Percentiles rank a stretch among this genome's conserved stretches.
phyloP scores from a whole-genome alignment of 1,284 basidiomycete species.

The Moesziomyces parantarcticus region DNA sequence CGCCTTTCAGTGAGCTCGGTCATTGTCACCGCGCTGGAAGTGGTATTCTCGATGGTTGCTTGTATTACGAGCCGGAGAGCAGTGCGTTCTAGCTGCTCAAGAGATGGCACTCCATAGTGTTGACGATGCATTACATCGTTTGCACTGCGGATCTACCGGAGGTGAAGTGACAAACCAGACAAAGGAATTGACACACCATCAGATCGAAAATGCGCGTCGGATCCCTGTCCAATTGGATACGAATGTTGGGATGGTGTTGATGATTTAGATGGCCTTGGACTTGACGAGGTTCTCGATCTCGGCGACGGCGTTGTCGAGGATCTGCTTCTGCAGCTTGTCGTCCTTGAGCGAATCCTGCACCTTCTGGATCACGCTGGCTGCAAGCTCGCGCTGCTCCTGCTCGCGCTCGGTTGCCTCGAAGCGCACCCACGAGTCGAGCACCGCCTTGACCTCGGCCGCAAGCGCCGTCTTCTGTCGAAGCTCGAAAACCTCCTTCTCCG shows the following conservation, averaged over 20 bases:
- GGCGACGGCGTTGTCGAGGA: conserved; percentile 82
- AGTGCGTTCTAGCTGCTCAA: conserved; percentile 10
- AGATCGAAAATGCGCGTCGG: no score
- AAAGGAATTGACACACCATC: no score
- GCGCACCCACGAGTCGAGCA: conserved; percentile 97
- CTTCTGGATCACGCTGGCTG: conserved; percentile 85
- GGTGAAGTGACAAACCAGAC: no score
- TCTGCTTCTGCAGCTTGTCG: conserved; percentile 91
- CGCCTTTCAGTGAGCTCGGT: no score
- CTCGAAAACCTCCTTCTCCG: conserved; percentile 90
- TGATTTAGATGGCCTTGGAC: conserved; percentile 65
- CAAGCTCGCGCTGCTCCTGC: conserved; percentile 90
- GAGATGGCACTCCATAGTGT: not conserved
- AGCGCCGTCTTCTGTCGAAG: conserved; percentile 89
- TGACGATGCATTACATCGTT: not conserved
- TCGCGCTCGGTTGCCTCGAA: conserved; percentile 97
- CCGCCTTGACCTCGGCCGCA: conserved; percentile 88
- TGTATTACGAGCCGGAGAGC: conserved; percentile 16
- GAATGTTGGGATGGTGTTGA: not conserved
- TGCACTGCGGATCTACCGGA: not conserved
- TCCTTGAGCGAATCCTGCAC: conserved; percentile 85
- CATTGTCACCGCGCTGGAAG: no score
- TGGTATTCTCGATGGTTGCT: conserved; percentile 10
- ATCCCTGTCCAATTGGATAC: not conserved
- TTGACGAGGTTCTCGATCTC: conserved; percentile 80